Base-by-base conservation (phyloP, 331 rosid species). In the Malus hybrid region DNA sequence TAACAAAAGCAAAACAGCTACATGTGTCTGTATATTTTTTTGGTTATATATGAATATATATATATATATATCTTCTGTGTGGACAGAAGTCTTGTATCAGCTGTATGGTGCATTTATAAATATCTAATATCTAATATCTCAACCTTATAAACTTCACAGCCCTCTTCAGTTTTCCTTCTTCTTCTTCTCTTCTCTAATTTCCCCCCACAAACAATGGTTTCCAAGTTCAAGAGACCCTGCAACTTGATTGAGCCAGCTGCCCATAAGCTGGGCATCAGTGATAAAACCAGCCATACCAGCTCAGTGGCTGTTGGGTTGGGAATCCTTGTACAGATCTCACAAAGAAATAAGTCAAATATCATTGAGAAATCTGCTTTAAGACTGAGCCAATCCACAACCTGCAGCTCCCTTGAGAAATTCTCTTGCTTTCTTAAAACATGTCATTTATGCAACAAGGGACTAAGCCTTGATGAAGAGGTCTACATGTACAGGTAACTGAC, bases 401-500 rank as follows among this genome's bases (percentile, higher is more conserved):
- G 69, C 32, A 67, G 20, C 24, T 70, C 83, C 55, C n/a, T 52
- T 32, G 85, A 74, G 5, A 84, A 62, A 2, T 73, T 32, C 54
- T 76, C 77, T 27, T 86, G 87, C 80, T 90, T 79, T 85, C 96
- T 91, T 20, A 87, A 88, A 86, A 80, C 84, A 54, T 91, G 98
- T 71, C 65, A 73, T 50, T 83, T 93, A 4, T 93, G 98, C 96
- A 70, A 83, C 83, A 89, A 82, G 78, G 80, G 80, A n/a, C 83
- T 91, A n/a, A 78, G 87, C 42, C 94, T 78, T 18, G 90, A 93
- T 65, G 85, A 90, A 79, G 98, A 93, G 79, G 88, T 91, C 78
- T 91, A 93, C 81, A 91, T 93, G 96, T 91, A 93, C 89, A 93
- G 98, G 98, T 91, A 86, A 44, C 50, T 44, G 15, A 44, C 1